Evolutionary conservation across 2,329 filamentous ascomycete genomes (phyloP).

Genomic region (Coniochaeta ligniaria): DNA sequence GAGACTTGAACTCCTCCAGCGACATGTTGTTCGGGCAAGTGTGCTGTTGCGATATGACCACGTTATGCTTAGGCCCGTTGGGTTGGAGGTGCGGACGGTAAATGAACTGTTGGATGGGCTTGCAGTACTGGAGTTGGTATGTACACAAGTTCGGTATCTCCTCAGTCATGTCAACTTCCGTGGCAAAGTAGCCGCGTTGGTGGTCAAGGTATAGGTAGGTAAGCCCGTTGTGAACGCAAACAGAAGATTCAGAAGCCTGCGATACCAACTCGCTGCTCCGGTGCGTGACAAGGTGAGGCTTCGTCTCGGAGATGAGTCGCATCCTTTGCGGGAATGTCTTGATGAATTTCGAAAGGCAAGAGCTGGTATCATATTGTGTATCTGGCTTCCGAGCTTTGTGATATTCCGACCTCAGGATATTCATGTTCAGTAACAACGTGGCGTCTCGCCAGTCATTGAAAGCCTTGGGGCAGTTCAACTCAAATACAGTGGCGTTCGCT

Average conservation of each 20-base stretch:
- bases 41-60: conserved; percentile 40
- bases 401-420: conserved; percentile 26
- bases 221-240: conserved; percentile 40
- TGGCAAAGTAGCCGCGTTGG: conserved; percentile 5
- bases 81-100: conserved; percentile 17
- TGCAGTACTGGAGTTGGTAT: conserved; percentile 25
- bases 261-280: conserved; percentile 16
- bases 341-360: not conserved
- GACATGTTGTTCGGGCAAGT: conserved; percentile 40
- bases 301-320: conserved; percentile 24
- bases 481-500: conserved; percentile 43
- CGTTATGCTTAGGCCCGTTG: conserved; percentile 34
- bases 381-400: too few species aligned
- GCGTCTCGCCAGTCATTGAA: conserved; percentile 42
- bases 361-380: too few species aligned
- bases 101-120: conserved; percentile 30
- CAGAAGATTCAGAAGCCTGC: conserved; percentile 18
- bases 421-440: conserved; percentile 31
- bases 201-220: conserved; percentile 30
- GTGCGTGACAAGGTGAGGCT: conserved; percentile 28
- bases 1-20: conserved; percentile 45
- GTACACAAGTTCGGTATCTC: conserved; percentile 27
- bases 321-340: not conserved
- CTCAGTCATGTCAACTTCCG: conserved; percentile 7
- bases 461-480: conserved; percentile 32